phyloP scores from a whole-genome alignment of 2,329 filamentous ascomycete species.

The Ophiosphaerella korrae region DNA sequence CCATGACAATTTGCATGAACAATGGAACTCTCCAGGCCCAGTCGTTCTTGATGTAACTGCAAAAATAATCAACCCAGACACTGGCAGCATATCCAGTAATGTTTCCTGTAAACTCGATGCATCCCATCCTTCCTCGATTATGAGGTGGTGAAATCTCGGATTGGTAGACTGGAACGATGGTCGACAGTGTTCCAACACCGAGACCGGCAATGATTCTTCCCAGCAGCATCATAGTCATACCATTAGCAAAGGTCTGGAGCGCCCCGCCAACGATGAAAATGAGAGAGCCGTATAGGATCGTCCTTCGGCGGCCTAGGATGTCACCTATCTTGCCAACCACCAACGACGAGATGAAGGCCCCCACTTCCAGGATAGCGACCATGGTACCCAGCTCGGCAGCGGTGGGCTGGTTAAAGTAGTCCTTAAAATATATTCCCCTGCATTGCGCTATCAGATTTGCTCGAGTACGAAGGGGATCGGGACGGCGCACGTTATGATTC shows the following conservation, averaged over 20 bases:
- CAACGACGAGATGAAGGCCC: slow-evolving; percentile 88
- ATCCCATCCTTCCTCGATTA: slow-evolving; percentile 92
- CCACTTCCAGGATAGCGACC: slow-evolving; percentile 95
- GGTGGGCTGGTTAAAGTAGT: slow-evolving; percentile 90
- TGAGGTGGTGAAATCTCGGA: slow-evolving; percentile 80
- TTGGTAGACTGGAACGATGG: slow-evolving; percentile 60
- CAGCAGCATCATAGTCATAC: slow-evolving; percentile 83
- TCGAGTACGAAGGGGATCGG: slow-evolving; percentile 24
- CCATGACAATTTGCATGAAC: slow-evolving; percentile 94
- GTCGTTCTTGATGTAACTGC: slow-evolving; percentile 83
- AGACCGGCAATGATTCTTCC: slow-evolving; percentile 58
- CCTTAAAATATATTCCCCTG: slow-evolving; percentile 84
- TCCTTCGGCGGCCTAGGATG: slow-evolving; percentile 84
- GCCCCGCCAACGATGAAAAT: slow-evolving; percentile 86
- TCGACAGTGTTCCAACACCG: slow-evolving; percentile 57
- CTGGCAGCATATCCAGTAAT: slow-evolving; percentile 95
- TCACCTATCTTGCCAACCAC: slow-evolving; percentile 88
- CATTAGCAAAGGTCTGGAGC: slow-evolving; percentile 78
- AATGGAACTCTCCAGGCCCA: slow-evolving; percentile 90
- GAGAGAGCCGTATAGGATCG: slow-evolving; percentile 90
- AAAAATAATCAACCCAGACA: slow-evolving; percentile 98
- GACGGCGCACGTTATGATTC: slow-evolving; percentile 67
- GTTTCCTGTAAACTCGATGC: slow-evolving; percentile 97
- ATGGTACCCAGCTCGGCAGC: slow-evolving; percentile 91
- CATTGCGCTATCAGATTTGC: slow-evolving; percentile 31